A percentile compares a stretch with the other conserved stretches of the same genome.
Conservation (phyloP, 305 asterid species). For the Fraxinus nigra region DNA sequence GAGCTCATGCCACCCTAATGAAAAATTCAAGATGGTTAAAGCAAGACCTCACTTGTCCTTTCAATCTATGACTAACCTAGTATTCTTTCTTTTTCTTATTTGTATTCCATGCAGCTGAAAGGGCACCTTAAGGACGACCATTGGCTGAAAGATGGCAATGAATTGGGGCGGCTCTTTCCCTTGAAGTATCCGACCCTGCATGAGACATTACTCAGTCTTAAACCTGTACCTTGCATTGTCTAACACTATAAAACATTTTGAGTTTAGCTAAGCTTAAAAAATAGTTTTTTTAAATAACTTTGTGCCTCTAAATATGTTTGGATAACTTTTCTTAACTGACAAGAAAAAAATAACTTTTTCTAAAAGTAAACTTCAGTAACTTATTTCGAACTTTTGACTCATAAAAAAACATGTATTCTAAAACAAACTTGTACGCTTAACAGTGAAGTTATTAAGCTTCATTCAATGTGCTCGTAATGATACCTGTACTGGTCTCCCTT, state of each 20-base stretch:
- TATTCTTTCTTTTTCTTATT: constrained; percentile 7
- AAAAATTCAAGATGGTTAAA: constrained; percentile 23
- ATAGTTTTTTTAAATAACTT: background rate
- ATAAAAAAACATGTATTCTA: background rate
- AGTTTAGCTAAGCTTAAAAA: constrained; percentile 1
- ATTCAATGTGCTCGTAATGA: background rate
- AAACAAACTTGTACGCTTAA: background rate
- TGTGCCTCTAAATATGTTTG: background rate
- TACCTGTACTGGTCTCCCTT: constrained; percentile 85
- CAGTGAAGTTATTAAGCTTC: background rate
- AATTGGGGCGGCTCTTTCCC: constrained; percentile 90
- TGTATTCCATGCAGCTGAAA: constrained; percentile 23
- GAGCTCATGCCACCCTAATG: constrained; percentile 73
- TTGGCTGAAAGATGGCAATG: constrained; percentile 74
- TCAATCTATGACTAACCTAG: constrained; percentile 9
- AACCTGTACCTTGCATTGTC: constrained; percentile 12
- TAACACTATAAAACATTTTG: constrained; percentile 17
- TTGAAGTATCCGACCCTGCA: constrained; percentile 69
- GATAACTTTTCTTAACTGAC: background rate
- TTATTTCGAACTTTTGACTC: background rate
- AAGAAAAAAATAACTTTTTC: background rate
- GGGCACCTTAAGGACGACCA: constrained; percentile 76
- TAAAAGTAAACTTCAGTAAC: background rate
- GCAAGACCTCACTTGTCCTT: constrained; percentile 11
- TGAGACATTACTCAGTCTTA: constrained; percentile 24